phyloP scores from a whole-genome alignment of 2,329 filamentous ascomycete species.

The Pleurostoma richardsiae region DNA sequence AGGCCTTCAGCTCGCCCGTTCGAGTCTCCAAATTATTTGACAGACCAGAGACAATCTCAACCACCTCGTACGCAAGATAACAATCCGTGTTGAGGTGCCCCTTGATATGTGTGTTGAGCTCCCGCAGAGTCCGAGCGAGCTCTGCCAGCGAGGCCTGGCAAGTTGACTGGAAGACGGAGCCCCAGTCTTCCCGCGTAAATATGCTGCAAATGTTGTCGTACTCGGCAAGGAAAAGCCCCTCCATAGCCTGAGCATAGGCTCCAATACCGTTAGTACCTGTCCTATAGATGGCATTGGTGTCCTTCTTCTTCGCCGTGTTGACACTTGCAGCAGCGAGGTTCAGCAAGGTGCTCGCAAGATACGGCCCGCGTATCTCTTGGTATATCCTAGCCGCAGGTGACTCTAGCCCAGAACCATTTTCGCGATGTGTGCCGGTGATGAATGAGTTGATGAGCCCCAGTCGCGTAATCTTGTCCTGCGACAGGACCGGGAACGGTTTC shows the following conservation, averaged over 20 bases:
- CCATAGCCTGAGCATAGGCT: constrained; percentile 81
- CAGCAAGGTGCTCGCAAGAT: constrained; percentile 74
- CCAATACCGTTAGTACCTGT: constrained; percentile 87
- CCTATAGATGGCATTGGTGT: constrained; percentile 77
- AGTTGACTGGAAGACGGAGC: constrained; percentile 70
- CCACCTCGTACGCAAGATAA: constrained; percentile 91
- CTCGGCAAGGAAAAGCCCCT: constrained; percentile 81
- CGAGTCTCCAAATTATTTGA: constrained; percentile 75
- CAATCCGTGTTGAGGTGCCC: constrained; percentile 84
- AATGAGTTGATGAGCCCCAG: constrained; percentile 76
- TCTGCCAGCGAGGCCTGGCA: constrained; percentile 75
- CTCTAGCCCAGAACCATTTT: constrained; percentile 45
- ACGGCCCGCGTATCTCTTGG: constrained; percentile 78
- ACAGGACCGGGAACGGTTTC: constrained; percentile 74
- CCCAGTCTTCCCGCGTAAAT: constrained; percentile 83
- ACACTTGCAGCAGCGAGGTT: constrained; percentile 85
- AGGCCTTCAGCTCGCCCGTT: constrained; percentile 79
- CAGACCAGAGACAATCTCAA: constrained; percentile 79
- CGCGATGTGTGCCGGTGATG: constrained; percentile 58
- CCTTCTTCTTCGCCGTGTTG: constrained; percentile 76
- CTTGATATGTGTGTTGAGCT: constrained; percentile 87
- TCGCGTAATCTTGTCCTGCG: constrained; percentile 69
- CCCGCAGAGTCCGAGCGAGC: constrained; percentile 78
- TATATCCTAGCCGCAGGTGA: constrained; percentile 78
- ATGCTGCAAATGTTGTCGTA: constrained; percentile 87